A percentile compares a stretch with the other conserved stretches of the same genome.
These are phyloP conservation scores for Harringtonia lauricola DNA, from an alignment of 2,329 filamentous ascomycete species.

Conservation along the genomic window DNA sequence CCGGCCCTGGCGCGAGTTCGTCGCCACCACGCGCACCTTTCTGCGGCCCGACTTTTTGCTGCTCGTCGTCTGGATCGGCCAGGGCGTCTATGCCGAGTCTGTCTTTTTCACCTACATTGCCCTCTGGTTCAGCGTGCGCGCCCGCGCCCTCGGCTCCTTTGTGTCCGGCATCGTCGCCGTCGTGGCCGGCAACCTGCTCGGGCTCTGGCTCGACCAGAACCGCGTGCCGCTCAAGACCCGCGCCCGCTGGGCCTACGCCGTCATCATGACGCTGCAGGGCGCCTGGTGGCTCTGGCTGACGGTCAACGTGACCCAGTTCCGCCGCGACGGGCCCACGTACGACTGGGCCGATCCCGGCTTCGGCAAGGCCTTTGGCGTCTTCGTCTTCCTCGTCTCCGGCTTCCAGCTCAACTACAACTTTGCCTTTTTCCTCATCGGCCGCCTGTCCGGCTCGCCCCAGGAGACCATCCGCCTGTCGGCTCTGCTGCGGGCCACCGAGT, in stretches of 20 bases:
- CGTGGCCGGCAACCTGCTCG: slow-evolving; percentile 53
- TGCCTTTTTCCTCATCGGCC: slow-evolving; percentile 61
- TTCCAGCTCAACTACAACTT: slow-evolving; percentile 69
- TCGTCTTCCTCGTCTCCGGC: slow-evolving; percentile 53
- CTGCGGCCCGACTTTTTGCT: slow-evolving; percentile 51
- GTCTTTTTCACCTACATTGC: slow-evolving; percentile 61
- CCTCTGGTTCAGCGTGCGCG: slow-evolving; percentile 60
- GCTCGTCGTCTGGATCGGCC: slow-evolving; percentile 56
- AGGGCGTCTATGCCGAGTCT: slow-evolving; percentile 60
- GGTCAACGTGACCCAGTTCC: slow-evolving; percentile 50
- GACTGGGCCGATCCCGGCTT: slow-evolving; percentile 58
- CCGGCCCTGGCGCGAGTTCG: slow-evolving; percentile 47
- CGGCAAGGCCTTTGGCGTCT: slow-evolving; percentile 54
- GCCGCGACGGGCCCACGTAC: slow-evolving; percentile 42
- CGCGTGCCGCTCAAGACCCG: slow-evolving; percentile 41
- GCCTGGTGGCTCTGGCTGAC: slow-evolving; percentile 66
- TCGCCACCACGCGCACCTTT: slow-evolving; percentile 46
- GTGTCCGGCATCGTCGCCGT: slow-evolving; percentile 58
- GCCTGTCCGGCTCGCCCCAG: slow-evolving; percentile 47
- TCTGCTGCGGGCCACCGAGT: slow-evolving; percentile 58
- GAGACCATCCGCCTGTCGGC: slow-evolving; percentile 60
- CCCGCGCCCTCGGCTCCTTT: slow-evolving; percentile 60
- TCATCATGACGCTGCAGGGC: slow-evolving; percentile 47
- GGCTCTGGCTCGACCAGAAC: slow-evolving; percentile 51
- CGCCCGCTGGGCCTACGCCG: slow-evolving; percentile 41